Base-by-base conservation (phyloP, 208 protist species). In the Leishmania tarentolae region DNA sequence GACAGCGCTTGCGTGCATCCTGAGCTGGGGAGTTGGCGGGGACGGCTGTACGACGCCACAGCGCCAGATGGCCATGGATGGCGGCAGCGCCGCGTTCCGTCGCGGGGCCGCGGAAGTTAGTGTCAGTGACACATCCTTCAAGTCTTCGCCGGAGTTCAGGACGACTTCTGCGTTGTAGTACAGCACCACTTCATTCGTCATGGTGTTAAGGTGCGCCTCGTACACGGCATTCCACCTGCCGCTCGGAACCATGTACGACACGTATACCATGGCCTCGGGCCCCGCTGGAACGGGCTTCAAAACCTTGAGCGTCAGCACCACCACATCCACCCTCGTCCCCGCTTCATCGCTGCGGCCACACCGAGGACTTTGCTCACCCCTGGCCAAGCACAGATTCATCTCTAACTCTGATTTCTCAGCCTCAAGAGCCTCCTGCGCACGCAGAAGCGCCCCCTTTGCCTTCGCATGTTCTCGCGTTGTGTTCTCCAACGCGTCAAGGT, bases 101-200 rank as follows among this genome's bases (percentile, higher is more conserved):
- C 80, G 52, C 42, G 80, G 80, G 0, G 63, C 69, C 0, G 80
- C 80, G 24, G 80, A 84, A 44, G 75, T 80, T 7, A 84, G 66
- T 68, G 80, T 84, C 66, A 84, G 75, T 42, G 40, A 24, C 73
- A 84, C 80, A 61, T 80, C 75, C 35, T 59, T 52, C 75, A 84
- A 76, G 69, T 84, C 80, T 11, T 84, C 80, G 52, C 80, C 80
- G 15, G 15, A 46, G 68, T 52, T 53, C 42, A 84, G 71, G 35
- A 68, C 42, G 40, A 84, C 80, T 69, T 84, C 80, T 19, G 80
- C 80, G 68, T 79, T 84, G 69, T 84, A 84, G 80, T 84, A 76
- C 42, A 84, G 31, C 21, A 76, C 75, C 66, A 84, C 80, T 57
- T 84, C 80, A 56, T 79, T 80, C 28, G 80, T 84, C 69, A 44